These are phyloP conservation scores for Cochliopodium minus DNA, from an alignment of 208 protist species.

Conservation along the genomic window DNA sequence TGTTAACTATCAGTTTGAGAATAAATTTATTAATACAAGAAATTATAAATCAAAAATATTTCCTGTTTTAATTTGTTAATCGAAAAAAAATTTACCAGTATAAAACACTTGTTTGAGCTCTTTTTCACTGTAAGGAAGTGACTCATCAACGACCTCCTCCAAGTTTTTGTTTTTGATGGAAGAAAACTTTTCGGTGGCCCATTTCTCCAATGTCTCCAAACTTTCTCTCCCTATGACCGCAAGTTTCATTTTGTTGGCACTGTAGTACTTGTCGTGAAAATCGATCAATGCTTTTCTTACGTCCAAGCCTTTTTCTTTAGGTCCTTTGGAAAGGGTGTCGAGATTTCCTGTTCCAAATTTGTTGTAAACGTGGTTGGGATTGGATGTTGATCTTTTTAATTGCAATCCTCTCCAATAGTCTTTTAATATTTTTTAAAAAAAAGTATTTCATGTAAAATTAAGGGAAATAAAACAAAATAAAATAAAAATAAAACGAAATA, in stretches of 20 bases:
- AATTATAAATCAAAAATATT: not conserved
- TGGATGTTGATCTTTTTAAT: slow-evolving; percentile 34
- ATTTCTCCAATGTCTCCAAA: slow-evolving; percentile 11
- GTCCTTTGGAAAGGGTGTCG: slow-evolving; percentile 47
- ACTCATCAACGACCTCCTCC: not conserved
- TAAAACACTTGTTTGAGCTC: slow-evolving; percentile 28
- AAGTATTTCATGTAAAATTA: too few species aligned
- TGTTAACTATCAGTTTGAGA: not conserved
- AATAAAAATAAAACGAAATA: too few species aligned
- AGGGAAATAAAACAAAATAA: too few species aligned
- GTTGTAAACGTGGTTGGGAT: slow-evolving; percentile 41
- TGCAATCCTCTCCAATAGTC: slow-evolving; percentile 57
- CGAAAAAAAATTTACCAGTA: slow-evolving; percentile 27
- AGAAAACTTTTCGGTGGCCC: slow-evolving; percentile 9
- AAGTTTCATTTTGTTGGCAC: slow-evolving; percentile 33
- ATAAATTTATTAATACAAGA: not conserved
- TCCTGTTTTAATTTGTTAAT: slow-evolving; percentile 20
- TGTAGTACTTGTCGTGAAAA: slow-evolving; percentile 50
- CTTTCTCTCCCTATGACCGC: slow-evolving; percentile 30
- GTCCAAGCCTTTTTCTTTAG: slow-evolving; percentile 32
- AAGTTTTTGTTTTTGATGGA: slow-evolving; percentile 16
- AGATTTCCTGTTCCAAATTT: slow-evolving; percentile 65
- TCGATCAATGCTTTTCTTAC: slow-evolving; percentile 38
- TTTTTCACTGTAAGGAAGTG: too few species aligned
- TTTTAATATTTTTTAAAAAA: too few species aligned